These are phyloP conservation scores for Rhizophora mangle DNA, from an alignment of 345 rosid species.

Conservation along the genomic window DNA sequence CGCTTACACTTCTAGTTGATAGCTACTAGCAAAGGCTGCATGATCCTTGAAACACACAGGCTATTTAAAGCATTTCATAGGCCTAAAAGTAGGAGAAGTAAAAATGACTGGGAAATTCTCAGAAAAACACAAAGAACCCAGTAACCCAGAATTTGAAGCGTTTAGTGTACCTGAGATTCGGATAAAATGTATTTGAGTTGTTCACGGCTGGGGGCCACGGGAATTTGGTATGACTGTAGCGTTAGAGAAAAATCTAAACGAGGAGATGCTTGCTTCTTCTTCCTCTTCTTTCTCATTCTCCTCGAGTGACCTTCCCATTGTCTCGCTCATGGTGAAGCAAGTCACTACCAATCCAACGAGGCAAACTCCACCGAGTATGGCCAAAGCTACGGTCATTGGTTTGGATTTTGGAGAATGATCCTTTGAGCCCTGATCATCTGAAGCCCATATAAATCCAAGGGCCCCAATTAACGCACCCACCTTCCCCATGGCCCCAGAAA, in stretches of 20 bases:
- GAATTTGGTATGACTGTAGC: too few relatives aligned
- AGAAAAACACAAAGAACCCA: too few relatives aligned
- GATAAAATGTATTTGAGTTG: too few relatives aligned
- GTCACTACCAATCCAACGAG: constrained; percentile 50
- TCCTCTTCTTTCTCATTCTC: constrained; percentile 49
- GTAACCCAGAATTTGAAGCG: too few relatives aligned
- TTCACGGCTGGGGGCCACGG: too few relatives aligned
- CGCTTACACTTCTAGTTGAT: too few relatives aligned
- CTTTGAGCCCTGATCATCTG: not conserved
- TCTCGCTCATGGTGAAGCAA: constrained; percentile 49
- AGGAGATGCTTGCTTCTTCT: not conserved
- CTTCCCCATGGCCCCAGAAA: constrained; percentile 71
- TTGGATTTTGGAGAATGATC: constrained; percentile 8
- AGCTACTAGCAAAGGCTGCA: too few relatives aligned
- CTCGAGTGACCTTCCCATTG: constrained; percentile 69
- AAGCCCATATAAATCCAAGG: constrained; percentile 55
- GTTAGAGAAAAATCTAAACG: not conserved
- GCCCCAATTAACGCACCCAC: constrained; percentile 68
- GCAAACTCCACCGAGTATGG: constrained; percentile 49
- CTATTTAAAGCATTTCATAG: too few relatives aligned
- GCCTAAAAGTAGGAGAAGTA: too few relatives aligned
- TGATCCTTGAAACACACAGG: too few relatives aligned
- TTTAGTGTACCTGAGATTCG: too few relatives aligned
- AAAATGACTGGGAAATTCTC: too few relatives aligned
- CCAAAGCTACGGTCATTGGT: constrained; percentile 38